Conservation (phyloP, 2,329 filamentous ascomycete genomes). For the Chrysoporthe cubensis region DNA sequence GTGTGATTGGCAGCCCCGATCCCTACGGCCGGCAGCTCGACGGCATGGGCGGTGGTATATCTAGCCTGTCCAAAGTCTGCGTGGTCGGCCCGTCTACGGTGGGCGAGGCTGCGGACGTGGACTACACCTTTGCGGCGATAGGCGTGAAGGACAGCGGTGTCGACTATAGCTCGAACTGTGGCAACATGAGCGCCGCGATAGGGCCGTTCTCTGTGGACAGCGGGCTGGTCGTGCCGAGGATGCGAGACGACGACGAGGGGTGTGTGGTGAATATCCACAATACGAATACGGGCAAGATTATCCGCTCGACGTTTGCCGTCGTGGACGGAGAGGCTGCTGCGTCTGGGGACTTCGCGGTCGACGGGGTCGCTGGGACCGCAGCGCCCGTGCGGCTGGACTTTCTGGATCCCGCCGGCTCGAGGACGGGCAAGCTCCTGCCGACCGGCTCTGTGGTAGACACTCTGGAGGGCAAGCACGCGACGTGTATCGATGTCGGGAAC, state of each 20-base stretch:
- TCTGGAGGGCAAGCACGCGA: conserved; percentile 36
- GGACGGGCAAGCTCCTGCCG: conserved; percentile 45
- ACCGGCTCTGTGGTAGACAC: conserved; percentile 43
- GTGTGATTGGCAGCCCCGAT: conserved; percentile 68
- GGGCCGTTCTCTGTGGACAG: conserved; percentile 67
- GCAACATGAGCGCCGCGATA: conserved; percentile 72
- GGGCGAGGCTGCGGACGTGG: conserved; percentile 58
- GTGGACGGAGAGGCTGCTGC: conserved; percentile 42
- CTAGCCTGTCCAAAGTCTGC: conserved; percentile 72
- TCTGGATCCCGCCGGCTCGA: conserved; percentile 44
- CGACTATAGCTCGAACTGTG: conserved; percentile 73
- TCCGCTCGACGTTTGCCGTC: conserved; percentile 44
- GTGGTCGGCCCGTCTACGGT: conserved; percentile 58
- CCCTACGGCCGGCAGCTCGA: conserved; percentile 71
- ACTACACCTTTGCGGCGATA: conserved; percentile 74
- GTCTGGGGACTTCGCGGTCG: conserved; percentile 43
- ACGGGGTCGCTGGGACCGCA: conserved; percentile 44
- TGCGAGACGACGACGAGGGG: conserved; percentile 31
- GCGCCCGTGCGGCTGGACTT: conserved; percentile 45
- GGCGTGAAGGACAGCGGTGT: conserved; percentile 64
- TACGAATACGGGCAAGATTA: conserved; percentile 69
- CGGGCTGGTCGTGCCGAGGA: conserved; percentile 44
- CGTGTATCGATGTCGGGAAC: conserved; percentile 46
- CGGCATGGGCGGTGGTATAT: conserved; percentile 71
- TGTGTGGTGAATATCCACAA: conserved; percentile 66